phyloP scores from a whole-genome alignment of 139 green algal species.

The Eudorina sp. region DNA sequence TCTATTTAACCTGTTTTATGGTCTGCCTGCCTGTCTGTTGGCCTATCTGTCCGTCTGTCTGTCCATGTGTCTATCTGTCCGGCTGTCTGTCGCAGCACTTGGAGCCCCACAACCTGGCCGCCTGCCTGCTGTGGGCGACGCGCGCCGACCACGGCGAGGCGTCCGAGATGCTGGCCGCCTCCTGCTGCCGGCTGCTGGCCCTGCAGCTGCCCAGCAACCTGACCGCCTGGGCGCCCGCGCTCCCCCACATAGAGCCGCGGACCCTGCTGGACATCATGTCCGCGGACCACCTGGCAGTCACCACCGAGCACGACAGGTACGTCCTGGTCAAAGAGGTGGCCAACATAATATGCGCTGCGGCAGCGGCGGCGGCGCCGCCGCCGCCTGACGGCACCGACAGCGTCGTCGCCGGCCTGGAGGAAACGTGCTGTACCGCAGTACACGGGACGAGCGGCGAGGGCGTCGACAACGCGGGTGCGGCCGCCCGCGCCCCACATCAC shows the following conservation, averaged over 20 bases:
- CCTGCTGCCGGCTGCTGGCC: conserved; percentile 36
- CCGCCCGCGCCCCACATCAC: too few relatives aligned
- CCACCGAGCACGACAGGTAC: conserved; percentile 35
- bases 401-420: background rate
- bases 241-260: conserved; percentile 7
- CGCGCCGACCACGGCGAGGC: conserved; percentile 39
- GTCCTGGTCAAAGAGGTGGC: conserved; percentile 12
- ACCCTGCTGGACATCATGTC: conserved; percentile 34
- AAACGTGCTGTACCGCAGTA: too few relatives aligned
- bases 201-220: conserved; percentile 22
- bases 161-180: conserved; percentile 30
- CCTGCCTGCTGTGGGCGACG: conserved; percentile 39
- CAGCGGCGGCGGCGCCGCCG: background rate
- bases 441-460: background rate
- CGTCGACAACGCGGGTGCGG: background rate
- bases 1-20: too few relatives aligned
- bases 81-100: conserved; percentile 27
- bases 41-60: too few relatives aligned
- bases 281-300: conserved; percentile 10
- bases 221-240: conserved; percentile 19
- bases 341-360: background rate
- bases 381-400: background rate
- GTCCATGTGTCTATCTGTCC: too few relatives aligned
- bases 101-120: conserved; percentile 18
- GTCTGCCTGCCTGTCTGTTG: too few relatives aligned